Base-by-base conservation (phyloP, 2,329 filamentous ascomycete genomes). In the Scytalidium sp. region DNA sequence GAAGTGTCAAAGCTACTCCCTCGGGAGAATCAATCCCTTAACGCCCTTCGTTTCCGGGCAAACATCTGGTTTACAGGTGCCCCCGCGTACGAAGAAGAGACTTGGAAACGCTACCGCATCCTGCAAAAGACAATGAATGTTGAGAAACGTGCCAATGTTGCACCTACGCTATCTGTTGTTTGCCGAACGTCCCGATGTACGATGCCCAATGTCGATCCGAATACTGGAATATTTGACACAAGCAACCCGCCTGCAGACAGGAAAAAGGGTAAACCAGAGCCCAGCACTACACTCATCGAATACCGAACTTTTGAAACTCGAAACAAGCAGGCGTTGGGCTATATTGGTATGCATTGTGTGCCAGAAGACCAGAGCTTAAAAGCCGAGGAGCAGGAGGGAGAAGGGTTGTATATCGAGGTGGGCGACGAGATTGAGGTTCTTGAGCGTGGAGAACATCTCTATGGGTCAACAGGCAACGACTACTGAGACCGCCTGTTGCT, bases 111-210 rank as follows among this genome's bases (percentile, higher is more conserved):
- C 21, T 74, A 72, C 72, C 6, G 68, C 67, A 2, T 71, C 72
- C 13, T 79, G 76, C 50, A 73, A 82, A 6, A 29, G 25, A 29
- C 8, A 7, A 29, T 13, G 13, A 29, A 13, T 29, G 13, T 29
- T 7, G 25, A 29, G 25, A 7, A 7, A 29, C 25, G 25, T 7
- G 25, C 25, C 25, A 13, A 29, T 29, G 13, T 29, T 8, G 25
- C 25, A 29, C 25, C 25, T 81, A 83, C 54, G 73, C 80, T 52
- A 74, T 84, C 19, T 79, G 25, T 29, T 29, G 25, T 82, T 0
- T 85, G 84, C 59, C 79, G 85, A 23, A 88, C 85, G 1, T 80
- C 84, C 1, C 76, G 86, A 48, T 90, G 87, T 69, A 87, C 83
- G 58, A 65, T 90, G 57, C 85, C 85, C 19, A 90, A 90, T 57